These are phyloP conservation scores for Hypomontagnella submonticulosa DNA, from an alignment of 495 filamentous ascomycete genomes.

Conservation along the genomic window DNA sequence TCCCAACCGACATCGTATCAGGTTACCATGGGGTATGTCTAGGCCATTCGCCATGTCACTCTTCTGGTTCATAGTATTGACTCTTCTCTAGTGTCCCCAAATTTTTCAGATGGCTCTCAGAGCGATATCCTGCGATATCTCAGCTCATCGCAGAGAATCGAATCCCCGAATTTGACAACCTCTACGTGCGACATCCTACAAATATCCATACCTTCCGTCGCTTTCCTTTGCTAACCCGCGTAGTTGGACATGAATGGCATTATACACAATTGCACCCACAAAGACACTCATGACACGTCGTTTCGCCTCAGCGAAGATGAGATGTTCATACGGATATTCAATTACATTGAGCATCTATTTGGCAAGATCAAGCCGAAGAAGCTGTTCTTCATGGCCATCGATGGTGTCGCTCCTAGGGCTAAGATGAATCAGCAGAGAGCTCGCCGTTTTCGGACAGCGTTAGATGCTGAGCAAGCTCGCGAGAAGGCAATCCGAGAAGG, in stretches of 20 bases:
- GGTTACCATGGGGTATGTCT: conserved; percentile 39
- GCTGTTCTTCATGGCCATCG: conserved; percentile 99
- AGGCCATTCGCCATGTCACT: conserved; percentile 1
- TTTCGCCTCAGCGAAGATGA: conserved; percentile 96
- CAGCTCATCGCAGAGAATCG: conserved; percentile 99
- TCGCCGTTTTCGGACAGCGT: conserved; percentile 91
- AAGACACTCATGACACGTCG: conserved; percentile 82
- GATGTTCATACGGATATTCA: conserved; percentile 99
- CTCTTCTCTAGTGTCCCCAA: conserved; percentile 89
- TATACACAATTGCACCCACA: conserved; percentile 99
- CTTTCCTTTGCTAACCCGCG: conserved; percentile 39
- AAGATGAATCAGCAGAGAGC: conserved; percentile 99
- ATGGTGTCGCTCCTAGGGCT: conserved; percentile 95
- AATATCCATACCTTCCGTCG: not conserved
- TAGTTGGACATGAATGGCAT: conserved; percentile 98
- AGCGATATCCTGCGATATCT: conserved; percentile 98
- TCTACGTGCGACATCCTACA: conserved; percentile 71
- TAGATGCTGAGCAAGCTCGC: conserved; percentile 87
- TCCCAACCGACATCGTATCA: conserved; percentile 1
- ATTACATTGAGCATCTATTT: conserved; percentile 99
- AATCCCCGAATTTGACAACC: conserved; percentile 98
- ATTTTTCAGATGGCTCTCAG: conserved; percentile 92
- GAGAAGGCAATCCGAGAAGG: conserved; percentile 91
- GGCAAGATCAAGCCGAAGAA: conserved; percentile 98
- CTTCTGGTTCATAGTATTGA: conserved; percentile 5